Percentiles rank a stretch among this genome's conserved stretches.
Conservation (phyloP, 208 protist genomes). For the Borovskyia barvae region DNA sequence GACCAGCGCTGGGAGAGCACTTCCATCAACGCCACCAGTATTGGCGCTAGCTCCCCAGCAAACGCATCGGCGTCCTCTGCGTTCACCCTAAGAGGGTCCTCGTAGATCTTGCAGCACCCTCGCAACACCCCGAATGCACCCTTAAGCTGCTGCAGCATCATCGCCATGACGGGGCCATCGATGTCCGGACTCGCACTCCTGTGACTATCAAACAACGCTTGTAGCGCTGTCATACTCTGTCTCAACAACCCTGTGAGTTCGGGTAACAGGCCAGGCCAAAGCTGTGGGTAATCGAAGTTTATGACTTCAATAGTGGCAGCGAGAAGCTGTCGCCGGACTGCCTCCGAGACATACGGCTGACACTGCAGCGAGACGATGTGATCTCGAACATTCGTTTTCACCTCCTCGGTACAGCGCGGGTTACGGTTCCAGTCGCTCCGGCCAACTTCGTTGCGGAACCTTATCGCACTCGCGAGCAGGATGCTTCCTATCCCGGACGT, state of each 20-base stretch:
- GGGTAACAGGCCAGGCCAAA: slow-evolving; percentile 64
- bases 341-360: slow-evolving; percentile 58
- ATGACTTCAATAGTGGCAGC: slow-evolving; percentile 64
- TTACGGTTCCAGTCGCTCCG: slow-evolving; percentile 76
- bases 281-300: slow-evolving; percentile 63
- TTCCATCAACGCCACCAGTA: slow-evolving; percentile 47
- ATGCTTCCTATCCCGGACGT: slow-evolving; percentile 5
- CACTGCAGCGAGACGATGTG: slow-evolving; percentile 66
- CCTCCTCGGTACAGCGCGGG: slow-evolving; percentile 47
- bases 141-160: slow-evolving; percentile 54
- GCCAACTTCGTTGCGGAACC: slow-evolving; percentile 71
- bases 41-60: slow-evolving; percentile 31
- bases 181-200: slow-evolving; percentile 15
- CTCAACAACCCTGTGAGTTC: slow-evolving; percentile 51
- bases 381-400: slow-evolving; percentile 40
- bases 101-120: slow-evolving; percentile 65
- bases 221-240: slow-evolving; percentile 29
- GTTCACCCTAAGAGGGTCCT: slow-evolving; percentile 48
- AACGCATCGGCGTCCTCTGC: slow-evolving; percentile 56
- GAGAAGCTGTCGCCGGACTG: slow-evolving; percentile 73
- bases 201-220: slow-evolving; percentile 15
- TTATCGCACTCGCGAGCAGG: slow-evolving; percentile 64
- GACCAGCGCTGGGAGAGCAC: slow-evolving; percentile 44
- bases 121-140: slow-evolving; percentile 64
- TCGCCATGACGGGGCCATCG: slow-evolving; percentile 10